Base-by-base conservation (phyloP, 352 stramenopile genomes). In the Pythium brachiatum region DNA sequence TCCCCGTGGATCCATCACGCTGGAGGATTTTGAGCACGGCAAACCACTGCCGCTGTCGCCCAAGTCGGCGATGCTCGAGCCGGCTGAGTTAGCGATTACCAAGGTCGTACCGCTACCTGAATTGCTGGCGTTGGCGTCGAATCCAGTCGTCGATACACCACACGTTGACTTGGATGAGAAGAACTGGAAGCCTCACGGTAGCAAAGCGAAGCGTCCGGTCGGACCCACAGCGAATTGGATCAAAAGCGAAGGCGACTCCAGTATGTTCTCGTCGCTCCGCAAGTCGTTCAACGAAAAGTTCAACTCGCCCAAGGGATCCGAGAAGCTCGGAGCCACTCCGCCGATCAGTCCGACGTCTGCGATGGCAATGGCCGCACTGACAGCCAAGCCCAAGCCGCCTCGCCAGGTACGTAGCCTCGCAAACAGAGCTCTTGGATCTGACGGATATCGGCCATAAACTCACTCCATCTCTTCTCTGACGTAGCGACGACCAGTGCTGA, bases 1-100 rank as follows among this genome's bases (percentile, higher is more conserved):
- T 2, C 46, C 34, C 3, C 55, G 54, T 7, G 56, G 31, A 0
- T 73, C 66, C 0, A 78, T 89, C 25, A 89, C 79, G 20, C 43
- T 89, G 8, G 80, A 89, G 38, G 77, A 92, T 21, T 90, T 89
- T 66, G 79, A 84, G 25, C 67, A 72, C 32, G 77, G 79, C 25
- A 72, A 57, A n/a, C 18, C 23, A 4, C 56, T 66, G 41, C 60
- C 57, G 61, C n/a, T 72, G 41, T 60, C 60, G 7, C 41, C 31
- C 20, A 21, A 52, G n/a, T 11, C 60, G 20, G 32, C 39, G 7
- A 21, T 41, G 23, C 46, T 36, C 16, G 27, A 26, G 11, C n/a
- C 9, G 32, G 25, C 21, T 1, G 15, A 31, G 11, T 15, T 43
- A 9, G 16, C 50, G 15, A 20, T 38, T n/a, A 18, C 53, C 6